Conservation (phyloP, 192 early-diverging fungal species). For the Coemansia sp. region DNA sequence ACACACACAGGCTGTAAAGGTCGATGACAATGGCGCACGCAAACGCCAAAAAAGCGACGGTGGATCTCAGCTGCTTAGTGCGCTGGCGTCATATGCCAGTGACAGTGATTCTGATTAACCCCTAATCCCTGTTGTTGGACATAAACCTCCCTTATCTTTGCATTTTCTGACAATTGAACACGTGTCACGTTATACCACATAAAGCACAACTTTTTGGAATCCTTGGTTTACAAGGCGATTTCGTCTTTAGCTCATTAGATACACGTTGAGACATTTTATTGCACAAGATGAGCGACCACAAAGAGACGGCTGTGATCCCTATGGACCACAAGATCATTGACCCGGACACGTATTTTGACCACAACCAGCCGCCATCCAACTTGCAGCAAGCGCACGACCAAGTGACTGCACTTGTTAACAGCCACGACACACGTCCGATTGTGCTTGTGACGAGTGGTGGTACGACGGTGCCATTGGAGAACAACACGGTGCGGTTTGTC, state of each 20-base stretch:
- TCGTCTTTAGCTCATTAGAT: background rate
- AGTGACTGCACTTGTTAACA: slow-evolving; percentile 60
- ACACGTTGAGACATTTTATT: background rate
- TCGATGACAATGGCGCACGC: background rate
- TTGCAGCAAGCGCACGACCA: slow-evolving; percentile 60
- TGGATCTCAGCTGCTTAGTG: slow-evolving; percentile 1
- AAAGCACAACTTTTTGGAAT: background rate
- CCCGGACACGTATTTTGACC: slow-evolving; percentile 76
- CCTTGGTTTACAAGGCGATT: background rate
- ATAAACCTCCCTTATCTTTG: background rate
- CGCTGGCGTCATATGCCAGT: slow-evolving; percentile 27
- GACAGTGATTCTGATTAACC: slow-evolving; percentile 16
- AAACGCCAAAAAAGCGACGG: background rate
- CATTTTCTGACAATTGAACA: background rate
- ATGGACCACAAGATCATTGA: slow-evolving; percentile 51
- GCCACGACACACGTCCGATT: slow-evolving; percentile 62
- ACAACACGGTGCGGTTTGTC: slow-evolving; percentile 96
- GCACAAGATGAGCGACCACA: background rate
- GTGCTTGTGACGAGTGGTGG: slow-evolving; percentile 94
- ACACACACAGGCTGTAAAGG: background rate
- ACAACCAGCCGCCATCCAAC: slow-evolving; percentile 65
- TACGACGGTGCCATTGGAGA: slow-evolving; percentile 93
- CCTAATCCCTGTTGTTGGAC: background rate
- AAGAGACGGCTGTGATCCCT: background rate
- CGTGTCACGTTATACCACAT: background rate